Evolutionary conservation across 371 early-diverging fungal genomes (phyloP), one percentile per base, ranked within the genome.

Genomic region (Cokeromyces recurvatus): DNA sequence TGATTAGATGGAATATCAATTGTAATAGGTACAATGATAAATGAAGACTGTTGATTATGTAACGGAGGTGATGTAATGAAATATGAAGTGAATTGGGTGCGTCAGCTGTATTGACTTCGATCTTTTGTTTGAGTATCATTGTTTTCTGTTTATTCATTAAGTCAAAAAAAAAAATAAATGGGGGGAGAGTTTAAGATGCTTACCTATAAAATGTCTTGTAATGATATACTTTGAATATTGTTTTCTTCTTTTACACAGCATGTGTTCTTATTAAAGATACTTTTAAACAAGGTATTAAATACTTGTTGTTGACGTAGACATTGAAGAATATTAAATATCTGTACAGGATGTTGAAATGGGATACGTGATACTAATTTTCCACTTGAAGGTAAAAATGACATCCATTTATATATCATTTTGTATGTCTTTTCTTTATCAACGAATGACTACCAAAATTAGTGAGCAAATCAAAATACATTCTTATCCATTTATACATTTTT

Each of bases 281-380:
- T 75, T 43, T 64, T 66, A 44, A 78, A 78, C 0, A 81, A 47
- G 3, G 66, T 60, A 40, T 81, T 81, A 55, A 77, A 81, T 57
- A 71, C 65, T 42, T 75, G 52, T 51, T 81, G 81, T 41, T 77
- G 77, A n/a, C 81, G 72, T 53, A 71, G 53, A 35, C 55, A 57
- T 59, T 64, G 69, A 15, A 71, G 59, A 32, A 78, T 75, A 32
- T 58, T 61, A 48, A 66, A 71, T 2, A 81, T 49, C 42, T 81
- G 79, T 19, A 64, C 69, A 24, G 77, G 74, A 40, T 81, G 81
- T 7, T 63, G 67, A 31, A 81, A 81, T 4, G 81, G 77, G 10
- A 81, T 58, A 10, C 81, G 66, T 20, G 67, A 48, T 5, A 81
- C 40, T 11, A 77, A 32, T 51, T 67, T 74, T 7, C 62, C 74